phyloP scores from a whole-genome alignment of 768 basidiomycete species.

The Phylloporus sp. region DNA sequence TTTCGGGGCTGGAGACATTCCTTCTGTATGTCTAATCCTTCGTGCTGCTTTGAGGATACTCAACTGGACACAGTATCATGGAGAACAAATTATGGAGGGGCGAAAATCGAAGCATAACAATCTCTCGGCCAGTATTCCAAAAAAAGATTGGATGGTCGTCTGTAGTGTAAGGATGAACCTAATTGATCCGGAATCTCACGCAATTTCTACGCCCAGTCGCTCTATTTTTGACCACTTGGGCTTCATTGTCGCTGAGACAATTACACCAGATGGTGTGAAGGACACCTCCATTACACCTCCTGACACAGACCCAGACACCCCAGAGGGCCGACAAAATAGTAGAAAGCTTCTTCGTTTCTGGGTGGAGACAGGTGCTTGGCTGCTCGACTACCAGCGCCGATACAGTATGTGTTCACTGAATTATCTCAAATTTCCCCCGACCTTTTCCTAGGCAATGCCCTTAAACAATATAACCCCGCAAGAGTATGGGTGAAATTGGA shows the following conservation, averaged over 20 bases:
- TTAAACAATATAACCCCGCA: constrained; percentile 42
- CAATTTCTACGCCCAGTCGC: constrained; percentile 26
- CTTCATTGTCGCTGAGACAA: constrained; percentile 29
- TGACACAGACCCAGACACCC: constrained; percentile 41
- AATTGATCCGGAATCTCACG: constrained; percentile 5
- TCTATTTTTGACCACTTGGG: constrained; percentile 41
- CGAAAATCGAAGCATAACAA: constrained; percentile 55
- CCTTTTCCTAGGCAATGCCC: constrained; percentile 36
- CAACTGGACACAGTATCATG: constrained; percentile 48
- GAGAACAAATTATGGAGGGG: constrained; percentile 76
- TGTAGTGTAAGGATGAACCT: constrained; percentile 45
- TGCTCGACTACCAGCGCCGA: constrained; percentile 51
- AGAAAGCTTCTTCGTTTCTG: constrained; percentile 72
- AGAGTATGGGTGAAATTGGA: constrained; percentile 51
- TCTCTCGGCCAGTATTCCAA: constrained; percentile 53
- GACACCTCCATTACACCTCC: constrained; percentile 55
- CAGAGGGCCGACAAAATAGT: constrained; percentile 48
- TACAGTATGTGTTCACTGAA: constrained; percentile 34
- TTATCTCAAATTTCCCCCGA: constrained; percentile 10
- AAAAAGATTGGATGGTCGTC: constrained; percentile 64
- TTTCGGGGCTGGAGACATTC: constrained; percentile 61
- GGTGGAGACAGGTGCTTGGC: constrained; percentile 72
- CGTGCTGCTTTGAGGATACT: not conserved
- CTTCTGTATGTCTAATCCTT: constrained; percentile 47
- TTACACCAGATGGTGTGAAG: constrained; percentile 23